phyloP scores from a whole-genome alignment of 1,139 yeast genomes.

The Pneumocystis oryctolagi region DNA sequence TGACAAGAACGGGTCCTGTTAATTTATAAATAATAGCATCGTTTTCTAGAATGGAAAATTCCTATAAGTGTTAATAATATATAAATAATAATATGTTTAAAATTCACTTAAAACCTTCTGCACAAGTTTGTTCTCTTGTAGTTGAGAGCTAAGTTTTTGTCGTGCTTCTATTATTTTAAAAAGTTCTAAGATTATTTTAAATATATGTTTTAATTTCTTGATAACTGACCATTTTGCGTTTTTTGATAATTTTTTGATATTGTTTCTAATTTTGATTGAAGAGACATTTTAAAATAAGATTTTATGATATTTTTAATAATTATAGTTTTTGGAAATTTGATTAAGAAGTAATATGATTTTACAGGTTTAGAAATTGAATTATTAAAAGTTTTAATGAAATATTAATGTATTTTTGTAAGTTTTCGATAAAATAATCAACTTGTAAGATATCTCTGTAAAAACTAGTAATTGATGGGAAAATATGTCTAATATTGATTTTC shows the following conservation, averaged over 20 bases:
- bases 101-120: background rate
- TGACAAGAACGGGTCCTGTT: background rate
- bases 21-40: constrained; percentile 1
- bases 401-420: background rate
- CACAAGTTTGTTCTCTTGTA: background rate
- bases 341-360: background rate
- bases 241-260: constrained; percentile 1
- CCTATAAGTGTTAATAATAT: background rate
- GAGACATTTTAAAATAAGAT: background rate
- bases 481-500: constrained; percentile 1
- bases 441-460: background rate
- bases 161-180: background rate
- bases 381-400: background rate
- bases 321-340: background rate
- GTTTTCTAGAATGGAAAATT: background rate
- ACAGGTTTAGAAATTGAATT: background rate
- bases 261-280: constrained; percentile 1
- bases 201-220: background rate
- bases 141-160: background rate
- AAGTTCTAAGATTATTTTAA: background rate
- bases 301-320: background rate
- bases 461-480: background rate
- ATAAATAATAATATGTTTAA: too few species aligned
- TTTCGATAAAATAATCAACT: background rate
- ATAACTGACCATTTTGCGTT: background rate